phyloP scores from a whole-genome alignment of 768 basidiomycete species.

The Mycena rosella region DNA sequence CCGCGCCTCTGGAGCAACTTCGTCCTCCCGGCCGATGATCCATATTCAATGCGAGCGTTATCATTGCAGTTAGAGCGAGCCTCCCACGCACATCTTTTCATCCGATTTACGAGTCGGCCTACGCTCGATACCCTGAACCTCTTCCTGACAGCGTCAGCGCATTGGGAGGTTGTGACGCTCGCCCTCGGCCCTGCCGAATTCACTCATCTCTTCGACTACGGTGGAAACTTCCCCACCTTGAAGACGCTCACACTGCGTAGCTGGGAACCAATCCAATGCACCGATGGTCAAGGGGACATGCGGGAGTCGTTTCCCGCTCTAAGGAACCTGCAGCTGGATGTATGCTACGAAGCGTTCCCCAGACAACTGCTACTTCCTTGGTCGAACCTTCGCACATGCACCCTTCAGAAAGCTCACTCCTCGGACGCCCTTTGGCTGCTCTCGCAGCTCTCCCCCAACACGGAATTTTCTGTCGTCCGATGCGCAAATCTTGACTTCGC shows the following conservation, averaged over 20 bases:
- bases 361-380: constrained; percentile 6
- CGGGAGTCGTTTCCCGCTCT: constrained; percentile 3
- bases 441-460: background rate
- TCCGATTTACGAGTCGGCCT: background rate
- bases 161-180: constrained; percentile 20
- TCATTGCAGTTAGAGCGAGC: constrained; percentile 2
- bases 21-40: background rate
- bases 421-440: background rate
- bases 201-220: background rate
- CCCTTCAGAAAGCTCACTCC: background rate
- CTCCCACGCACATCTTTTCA: background rate
- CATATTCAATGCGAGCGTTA: background rate
- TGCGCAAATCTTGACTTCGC: too few species aligned
- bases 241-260: constrained; percentile 4
- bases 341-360: background rate
- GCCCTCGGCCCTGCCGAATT: background rate
- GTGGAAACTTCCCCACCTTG: constrained; percentile 14
- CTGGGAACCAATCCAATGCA: background rate
- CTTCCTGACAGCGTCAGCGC: background rate
- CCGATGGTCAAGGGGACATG: background rate
- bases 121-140: background rate
- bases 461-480: background rate
- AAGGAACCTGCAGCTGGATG: background rate
- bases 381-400: constrained; percentile 5
- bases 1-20: constrained; percentile 25